Conservation (phyloP, 2,329 filamentous ascomycete genomes). For the Fonsecaea multimorphosa region DNA sequence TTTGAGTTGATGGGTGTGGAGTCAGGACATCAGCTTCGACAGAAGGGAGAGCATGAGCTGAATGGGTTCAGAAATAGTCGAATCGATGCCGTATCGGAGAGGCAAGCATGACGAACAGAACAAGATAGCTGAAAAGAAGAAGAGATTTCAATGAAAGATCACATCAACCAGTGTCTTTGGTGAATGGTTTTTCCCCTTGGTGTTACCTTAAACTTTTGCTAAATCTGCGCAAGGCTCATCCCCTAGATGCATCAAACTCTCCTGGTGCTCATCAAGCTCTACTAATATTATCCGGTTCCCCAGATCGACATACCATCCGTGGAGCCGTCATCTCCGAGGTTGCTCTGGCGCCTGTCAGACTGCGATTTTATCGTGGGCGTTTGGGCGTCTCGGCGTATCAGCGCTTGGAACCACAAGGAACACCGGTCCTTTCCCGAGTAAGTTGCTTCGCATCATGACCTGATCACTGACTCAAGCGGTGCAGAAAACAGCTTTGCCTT, state of each 20-base stretch:
- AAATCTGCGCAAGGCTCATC: not conserved
- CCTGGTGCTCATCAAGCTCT: too few relatives aligned
- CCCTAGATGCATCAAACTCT: too few relatives aligned
- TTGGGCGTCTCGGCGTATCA: conserved; percentile 1
- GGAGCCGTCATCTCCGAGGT: not conserved
- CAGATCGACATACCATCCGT: not conserved
- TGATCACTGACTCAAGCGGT: conserved; percentile 21
- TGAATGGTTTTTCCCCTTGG: not conserved
- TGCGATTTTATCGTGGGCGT: not conserved
- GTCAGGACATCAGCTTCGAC: too few relatives aligned
- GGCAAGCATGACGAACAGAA: not conserved
- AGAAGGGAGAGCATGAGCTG: not conserved
- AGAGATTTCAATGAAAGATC: not conserved
- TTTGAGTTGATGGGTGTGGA: not conserved
- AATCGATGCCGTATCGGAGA: not conserved
- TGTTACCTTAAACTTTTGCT: not conserved
- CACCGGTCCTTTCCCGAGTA: conserved; percentile 9
- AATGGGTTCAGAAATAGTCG: not conserved
- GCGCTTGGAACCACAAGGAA: not conserved
- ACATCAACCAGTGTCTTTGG: not conserved
- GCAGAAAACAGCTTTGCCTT: conserved; percentile 18
- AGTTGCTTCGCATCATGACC: conserved; percentile 2
- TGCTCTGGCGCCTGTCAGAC: not conserved
- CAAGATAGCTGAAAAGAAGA: not conserved
- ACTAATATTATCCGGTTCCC: not conserved